A percentile compares a stretch with the other conserved stretches of the same genome.
These are phyloP conservation scores for Herpetospermum pedunculosum DNA, from an alignment of 306 rosid genomes.

Conservation along the genomic window DNA sequence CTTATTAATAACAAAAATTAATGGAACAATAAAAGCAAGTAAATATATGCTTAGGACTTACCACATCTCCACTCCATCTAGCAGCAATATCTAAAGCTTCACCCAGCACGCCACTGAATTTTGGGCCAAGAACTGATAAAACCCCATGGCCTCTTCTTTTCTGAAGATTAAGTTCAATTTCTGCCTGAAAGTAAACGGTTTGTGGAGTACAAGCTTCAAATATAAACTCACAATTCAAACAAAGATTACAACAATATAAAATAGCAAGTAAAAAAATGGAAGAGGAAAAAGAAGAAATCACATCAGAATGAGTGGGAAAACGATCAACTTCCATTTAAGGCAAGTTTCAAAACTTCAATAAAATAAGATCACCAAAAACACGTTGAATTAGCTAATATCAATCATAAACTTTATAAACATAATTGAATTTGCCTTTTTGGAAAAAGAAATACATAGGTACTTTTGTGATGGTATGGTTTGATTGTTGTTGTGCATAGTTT, in stretches of 20 bases:
- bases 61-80: slow-evolving; percentile 99
- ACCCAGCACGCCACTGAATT: slow-evolving; percentile 89
- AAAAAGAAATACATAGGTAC: no score
- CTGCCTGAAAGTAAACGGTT: slow-evolving; percentile 48
- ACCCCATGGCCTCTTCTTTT: slow-evolving; percentile 94
- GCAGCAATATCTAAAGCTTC: slow-evolving; percentile 88
- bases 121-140: slow-evolving; percentile 68
- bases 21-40: slow-evolving; percentile 2
- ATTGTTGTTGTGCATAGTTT: no score
- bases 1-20: neutral
- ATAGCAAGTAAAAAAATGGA: neutral
- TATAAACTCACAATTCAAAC: neutral
- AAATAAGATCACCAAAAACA: neutral
- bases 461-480: no score
- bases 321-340: neutral
- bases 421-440: no score
- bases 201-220: neutral
- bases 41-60: slow-evolving; percentile 35
- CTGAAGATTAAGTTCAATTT: slow-evolving; percentile 75
- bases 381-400: neutral
- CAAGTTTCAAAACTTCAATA: neutral
- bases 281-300: neutral
- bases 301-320: neutral
- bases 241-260: neutral
- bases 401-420: neutral